Percentiles rank a stretch among this genome's conserved stretches.
Evolutionary conservation across 129 eudicot species (phyloP).

Genomic region (Mikania micrantha): DNA sequence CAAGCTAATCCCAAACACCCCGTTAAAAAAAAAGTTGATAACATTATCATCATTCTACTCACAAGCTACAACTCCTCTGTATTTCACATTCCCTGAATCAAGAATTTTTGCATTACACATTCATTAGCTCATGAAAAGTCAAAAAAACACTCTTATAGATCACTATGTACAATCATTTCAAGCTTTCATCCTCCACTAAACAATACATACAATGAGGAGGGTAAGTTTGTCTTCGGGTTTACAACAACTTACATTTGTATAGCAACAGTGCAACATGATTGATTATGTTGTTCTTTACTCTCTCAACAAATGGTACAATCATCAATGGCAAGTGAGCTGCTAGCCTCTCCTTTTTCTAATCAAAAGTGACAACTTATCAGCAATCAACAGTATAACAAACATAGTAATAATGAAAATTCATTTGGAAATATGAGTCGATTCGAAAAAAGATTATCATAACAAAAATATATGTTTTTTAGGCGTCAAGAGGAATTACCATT

Average conservation of each 20-base stretch:
- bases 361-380: not conserved
- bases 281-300: constrained; percentile 8
- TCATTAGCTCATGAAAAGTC: not conserved
- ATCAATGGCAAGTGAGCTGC: constrained; percentile 8
- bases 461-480: not conserved
- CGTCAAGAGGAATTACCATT: constrained; percentile 11
- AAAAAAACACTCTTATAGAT: not conserved
- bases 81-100: not conserved
- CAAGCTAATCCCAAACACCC: too few relatives aligned
- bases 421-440: not conserved
- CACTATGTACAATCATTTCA: constrained; percentile 12
- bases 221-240: constrained; percentile 12
- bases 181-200: constrained; percentile 8
- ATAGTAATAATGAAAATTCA: not conserved
- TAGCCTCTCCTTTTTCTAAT: constrained; percentile 18
- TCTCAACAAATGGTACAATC: constrained; percentile 18
- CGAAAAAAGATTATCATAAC: not conserved
- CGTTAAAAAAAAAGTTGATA: too few relatives aligned
- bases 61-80: not conserved
- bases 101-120: not conserved
- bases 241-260: constrained; percentile 16
- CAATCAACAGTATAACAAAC: not conserved
- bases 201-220: not conserved
- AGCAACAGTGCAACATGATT: not conserved
- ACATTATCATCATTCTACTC: not conserved